Percentiles rank a stretch among this genome's conserved stretches.
These are phyloP conservation scores for Solanum corneliomulleri DNA, from an alignment of 257 asterid genomes.

Conservation along the genomic window DNA sequence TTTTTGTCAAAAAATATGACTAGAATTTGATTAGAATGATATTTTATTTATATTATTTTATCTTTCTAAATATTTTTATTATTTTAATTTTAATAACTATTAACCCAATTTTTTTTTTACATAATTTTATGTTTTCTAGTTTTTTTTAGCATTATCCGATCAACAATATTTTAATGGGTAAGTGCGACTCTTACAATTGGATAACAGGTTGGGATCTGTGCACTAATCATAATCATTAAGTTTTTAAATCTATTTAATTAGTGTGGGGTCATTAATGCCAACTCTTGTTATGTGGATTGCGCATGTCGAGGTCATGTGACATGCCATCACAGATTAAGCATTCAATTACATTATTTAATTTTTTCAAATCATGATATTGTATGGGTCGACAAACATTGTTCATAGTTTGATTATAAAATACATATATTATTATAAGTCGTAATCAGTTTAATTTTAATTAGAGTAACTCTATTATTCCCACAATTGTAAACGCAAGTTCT, in stretches of 20 bases:
- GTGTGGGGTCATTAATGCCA: neutral
- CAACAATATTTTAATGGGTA: neutral
- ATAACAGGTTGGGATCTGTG: conserved; percentile 37
- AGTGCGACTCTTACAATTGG: neutral
- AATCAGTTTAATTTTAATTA: too few relatives aligned
- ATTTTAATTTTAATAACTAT: too few relatives aligned
- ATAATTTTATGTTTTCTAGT: too few relatives aligned
- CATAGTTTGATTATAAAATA: too few relatives aligned
- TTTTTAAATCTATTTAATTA: neutral
- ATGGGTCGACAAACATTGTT: neutral
- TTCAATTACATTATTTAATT: neutral
- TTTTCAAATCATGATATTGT: too few relatives aligned
- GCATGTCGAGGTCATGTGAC: neutral
- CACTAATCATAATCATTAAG: conserved; percentile 23
- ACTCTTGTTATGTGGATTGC: neutral
- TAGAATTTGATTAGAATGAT: fast-evolving
- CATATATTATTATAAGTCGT: too few relatives aligned
- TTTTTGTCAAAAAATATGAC: too few relatives aligned
- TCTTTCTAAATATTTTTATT: too few relatives aligned
- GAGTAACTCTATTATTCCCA: neutral
- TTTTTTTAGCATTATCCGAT: too few relatives aligned
- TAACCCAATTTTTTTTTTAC: too few relatives aligned
- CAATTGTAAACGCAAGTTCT: neutral
- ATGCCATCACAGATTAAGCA: neutral
- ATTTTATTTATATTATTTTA: too few relatives aligned